phyloP scores from a whole-genome alignment of 2,329 filamentous ascomycete species.

The Elsinoe australis region DNA sequence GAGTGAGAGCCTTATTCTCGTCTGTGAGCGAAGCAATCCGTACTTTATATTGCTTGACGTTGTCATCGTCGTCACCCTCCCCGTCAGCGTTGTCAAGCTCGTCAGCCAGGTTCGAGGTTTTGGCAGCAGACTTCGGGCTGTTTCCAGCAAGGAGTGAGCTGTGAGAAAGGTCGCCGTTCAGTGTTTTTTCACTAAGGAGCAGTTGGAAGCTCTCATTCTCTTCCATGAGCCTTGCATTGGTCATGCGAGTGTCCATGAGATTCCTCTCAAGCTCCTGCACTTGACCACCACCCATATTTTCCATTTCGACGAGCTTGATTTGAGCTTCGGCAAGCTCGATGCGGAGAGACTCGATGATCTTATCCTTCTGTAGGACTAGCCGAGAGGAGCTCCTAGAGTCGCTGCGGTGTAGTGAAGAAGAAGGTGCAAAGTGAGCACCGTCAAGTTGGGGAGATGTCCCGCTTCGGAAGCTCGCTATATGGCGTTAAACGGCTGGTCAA shows the following conservation, averaged over 20 bases:
- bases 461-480: slow-evolving; percentile 35
- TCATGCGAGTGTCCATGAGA: slow-evolving; percentile 86
- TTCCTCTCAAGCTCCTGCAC: slow-evolving; percentile 84
- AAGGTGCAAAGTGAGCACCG: slow-evolving; percentile 73
- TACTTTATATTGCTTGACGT: slow-evolving; percentile 58
- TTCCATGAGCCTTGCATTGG: slow-evolving; percentile 92
- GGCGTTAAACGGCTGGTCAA: slow-evolving; percentile 22
- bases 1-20: slow-evolving; percentile 90
- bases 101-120: slow-evolving; percentile 67
- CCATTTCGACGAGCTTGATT: slow-evolving; percentile 88
- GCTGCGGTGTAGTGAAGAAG: slow-evolving; percentile 74
- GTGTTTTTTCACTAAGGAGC: slow-evolving; percentile 84
- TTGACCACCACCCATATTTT: slow-evolving; percentile 83
- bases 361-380: slow-evolving; percentile 88
- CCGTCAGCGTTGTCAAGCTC: slow-evolving; percentile 61
- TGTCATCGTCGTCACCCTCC: slow-evolving; percentile 56
- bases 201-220: slow-evolving; percentile 98
- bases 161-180: slow-evolving; percentile 86
- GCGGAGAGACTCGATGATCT: slow-evolving; percentile 84
- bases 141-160: slow-evolving; percentile 64
- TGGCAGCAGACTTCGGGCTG: slow-evolving; percentile 29
- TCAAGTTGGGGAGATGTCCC: slow-evolving; percentile 60
- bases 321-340: slow-evolving; percentile 91
- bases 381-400: slow-evolving; percentile 78
- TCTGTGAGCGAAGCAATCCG: slow-evolving; percentile 78